Conservation (phyloP, 2,329 filamentous ascomycete genomes). For the Ophidiomyces ophidiicola region DNA sequence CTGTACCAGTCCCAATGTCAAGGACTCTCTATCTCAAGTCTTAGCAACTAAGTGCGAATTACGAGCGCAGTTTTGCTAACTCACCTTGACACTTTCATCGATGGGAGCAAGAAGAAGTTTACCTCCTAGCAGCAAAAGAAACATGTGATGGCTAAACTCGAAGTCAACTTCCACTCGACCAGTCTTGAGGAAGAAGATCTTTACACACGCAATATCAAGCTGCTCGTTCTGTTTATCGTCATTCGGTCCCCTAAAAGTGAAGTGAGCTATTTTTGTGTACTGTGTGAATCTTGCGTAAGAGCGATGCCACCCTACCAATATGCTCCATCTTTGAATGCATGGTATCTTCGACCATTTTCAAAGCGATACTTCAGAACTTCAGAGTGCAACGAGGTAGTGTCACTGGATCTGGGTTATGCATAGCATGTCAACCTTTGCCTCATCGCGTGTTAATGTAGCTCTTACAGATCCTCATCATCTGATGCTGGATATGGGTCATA, state of each 20-base stretch:
- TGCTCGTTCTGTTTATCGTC: conserved; percentile 19
- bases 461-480: background rate
- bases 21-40: conserved; percentile 5
- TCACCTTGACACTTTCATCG: conserved; percentile 12
- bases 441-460: too few species aligned
- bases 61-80: too few species aligned
- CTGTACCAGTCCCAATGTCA: conserved; percentile 11
- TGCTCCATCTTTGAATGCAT: conserved; percentile 14
- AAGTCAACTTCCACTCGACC: too few species aligned
- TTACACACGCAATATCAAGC: conserved; percentile 19
- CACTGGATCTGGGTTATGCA: background rate
- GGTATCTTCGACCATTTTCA: conserved; percentile 28
- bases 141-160: conserved; percentile 23
- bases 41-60: background rate
- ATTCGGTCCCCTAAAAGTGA: conserved; percentile 18
- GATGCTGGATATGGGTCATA: too few species aligned
- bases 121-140: conserved; percentile 19
- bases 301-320: conserved; percentile 5
- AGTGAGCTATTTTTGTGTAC: too few species aligned
- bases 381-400: conserved; percentile 7
- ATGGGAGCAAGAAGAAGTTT: conserved; percentile 22
- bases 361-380: conserved; percentile 7
- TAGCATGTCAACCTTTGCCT: too few species aligned
- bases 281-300: too few species aligned
- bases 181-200: too few species aligned